These are phyloP conservation scores for Babesia bigemina DNA, from an alignment of 169 alveolate genomes.

Conservation along the genomic window DNA sequence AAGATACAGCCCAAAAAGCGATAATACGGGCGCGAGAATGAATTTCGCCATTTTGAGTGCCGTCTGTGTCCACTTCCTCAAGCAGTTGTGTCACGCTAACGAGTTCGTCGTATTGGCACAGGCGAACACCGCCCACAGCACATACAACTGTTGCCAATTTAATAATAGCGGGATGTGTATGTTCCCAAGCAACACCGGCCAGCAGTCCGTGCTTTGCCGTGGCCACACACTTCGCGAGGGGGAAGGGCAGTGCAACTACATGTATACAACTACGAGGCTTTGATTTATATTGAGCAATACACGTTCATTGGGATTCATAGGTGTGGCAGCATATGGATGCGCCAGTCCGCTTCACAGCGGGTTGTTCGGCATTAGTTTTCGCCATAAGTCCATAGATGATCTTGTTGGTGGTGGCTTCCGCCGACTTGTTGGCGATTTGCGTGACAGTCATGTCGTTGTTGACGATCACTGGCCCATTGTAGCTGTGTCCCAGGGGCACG, in stretches of 20 bases:
- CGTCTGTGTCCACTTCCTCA: not conserved
- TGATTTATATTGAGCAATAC: too few species aligned
- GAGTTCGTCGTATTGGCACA: not conserved
- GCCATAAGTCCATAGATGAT: slow-evolving; percentile 52
- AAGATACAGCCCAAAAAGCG: slow-evolving; percentile 1
- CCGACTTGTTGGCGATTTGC: slow-evolving; percentile 56
- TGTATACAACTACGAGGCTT: too few species aligned
- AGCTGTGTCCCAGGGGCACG: not conserved
- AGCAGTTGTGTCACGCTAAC: not conserved
- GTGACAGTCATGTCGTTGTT: slow-evolving; percentile 14
- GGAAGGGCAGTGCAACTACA: too few species aligned
- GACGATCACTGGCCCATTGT: too few species aligned
- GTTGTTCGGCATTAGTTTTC: slow-evolving; percentile 17
- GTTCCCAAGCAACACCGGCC: not conserved
- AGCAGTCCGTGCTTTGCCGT: not conserved
- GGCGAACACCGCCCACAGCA: not conserved
- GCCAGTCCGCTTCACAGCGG: not conserved
- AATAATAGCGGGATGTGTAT: not conserved
- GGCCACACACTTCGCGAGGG: too few species aligned
- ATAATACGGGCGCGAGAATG: not conserved
- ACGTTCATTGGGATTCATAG: not conserved
- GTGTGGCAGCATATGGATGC: not conserved
- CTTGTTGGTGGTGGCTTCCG: slow-evolving; percentile 58
- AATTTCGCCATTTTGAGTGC: not conserved
- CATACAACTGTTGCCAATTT: not conserved